Percentiles rank a stretch among this genome's conserved stretches.
phyloP scores from a whole-genome alignment of 306 rosid species.

The Dryas alaskensis region DNA sequence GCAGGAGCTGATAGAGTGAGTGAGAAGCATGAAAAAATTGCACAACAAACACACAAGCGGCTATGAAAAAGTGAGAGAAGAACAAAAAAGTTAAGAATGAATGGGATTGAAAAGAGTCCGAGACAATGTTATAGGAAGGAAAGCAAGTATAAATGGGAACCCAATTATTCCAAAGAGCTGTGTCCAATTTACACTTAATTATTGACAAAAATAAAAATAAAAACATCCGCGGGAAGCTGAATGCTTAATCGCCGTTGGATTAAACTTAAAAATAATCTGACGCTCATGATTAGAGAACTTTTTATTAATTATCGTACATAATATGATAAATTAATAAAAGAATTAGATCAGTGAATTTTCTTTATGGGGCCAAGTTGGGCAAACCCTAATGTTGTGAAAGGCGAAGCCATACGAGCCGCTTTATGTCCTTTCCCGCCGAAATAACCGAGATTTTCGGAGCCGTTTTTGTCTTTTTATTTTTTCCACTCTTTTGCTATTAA shows the following conservation, averaged over 20 bases:
- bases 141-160: neutral
- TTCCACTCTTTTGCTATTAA: neutral
- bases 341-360: neutral
- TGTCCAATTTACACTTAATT: slow-evolving; percentile 17
- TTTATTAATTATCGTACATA: neutral
- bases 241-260: slow-evolving; percentile 38
- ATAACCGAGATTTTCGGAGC: slow-evolving; percentile 55
- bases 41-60: neutral
- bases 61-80: neutral
- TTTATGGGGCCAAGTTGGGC: neutral
- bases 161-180: slow-evolving; percentile 13
- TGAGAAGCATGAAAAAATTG: slow-evolving; percentile 4
- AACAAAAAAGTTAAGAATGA: neutral
- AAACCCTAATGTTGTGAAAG: slow-evolving; percentile 16
- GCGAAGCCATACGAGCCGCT: neutral
- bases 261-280: slow-evolving; percentile 29
- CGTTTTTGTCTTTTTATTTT: neutral
- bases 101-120: neutral
- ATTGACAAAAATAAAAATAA: neutral
- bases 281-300: slow-evolving; percentile 6
- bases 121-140: neutral
- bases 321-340: neutral
- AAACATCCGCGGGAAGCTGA: slow-evolving; percentile 54
- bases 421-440: slow-evolving; percentile 59
- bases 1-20: slow-evolving; percentile 32